phyloP scores from a whole-genome alignment of 2,329 filamentous ascomycete species.

The Coniochaeta pulveracea region DNA sequence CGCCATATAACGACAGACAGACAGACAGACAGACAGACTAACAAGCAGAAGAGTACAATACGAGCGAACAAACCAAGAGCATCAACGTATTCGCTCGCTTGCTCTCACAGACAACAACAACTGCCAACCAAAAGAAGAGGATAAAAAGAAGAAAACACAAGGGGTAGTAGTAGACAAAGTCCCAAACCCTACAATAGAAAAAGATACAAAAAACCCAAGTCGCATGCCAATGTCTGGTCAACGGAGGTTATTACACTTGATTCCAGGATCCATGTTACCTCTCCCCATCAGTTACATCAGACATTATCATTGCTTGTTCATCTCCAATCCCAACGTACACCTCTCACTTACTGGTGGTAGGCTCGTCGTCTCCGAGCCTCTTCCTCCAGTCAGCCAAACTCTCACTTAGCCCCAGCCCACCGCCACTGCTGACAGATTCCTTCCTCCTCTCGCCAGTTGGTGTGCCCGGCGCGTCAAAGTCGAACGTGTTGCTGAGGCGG shows the following conservation, averaged over 20 bases:
- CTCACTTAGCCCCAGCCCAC: slow-evolving; percentile 47
- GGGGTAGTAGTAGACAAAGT: too few species aligned
- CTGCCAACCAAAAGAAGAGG: background rate
- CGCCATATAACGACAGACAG: too few species aligned
- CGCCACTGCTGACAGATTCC: slow-evolving; percentile 19
- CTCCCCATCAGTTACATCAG: slow-evolving; percentile 1
- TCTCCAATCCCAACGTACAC: background rate
- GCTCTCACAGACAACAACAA: background rate
- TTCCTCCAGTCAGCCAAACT: slow-evolving; percentile 73
- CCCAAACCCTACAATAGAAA: too few species aligned
- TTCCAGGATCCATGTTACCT: too few species aligned
- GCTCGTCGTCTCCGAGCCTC: slow-evolving; percentile 48
- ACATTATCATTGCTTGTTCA: slow-evolving; percentile 5
- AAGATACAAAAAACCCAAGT: too few species aligned
- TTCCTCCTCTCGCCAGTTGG: slow-evolving; percentile 11
- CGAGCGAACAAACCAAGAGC: too few species aligned
- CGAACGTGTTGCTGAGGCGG: slow-evolving; percentile 77
- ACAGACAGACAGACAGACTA: too few species aligned
- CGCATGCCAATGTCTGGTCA: too few species aligned
- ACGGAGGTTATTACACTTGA: too few species aligned
- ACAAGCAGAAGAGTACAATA: too few species aligned
- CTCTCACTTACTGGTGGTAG: background rate
- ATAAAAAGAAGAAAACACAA: background rate
- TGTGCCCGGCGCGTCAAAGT: slow-evolving; percentile 50
- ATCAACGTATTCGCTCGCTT: too few species aligned